phyloP scores from a whole-genome alignment of 2,329 filamentous ascomycete species.

The Neonectria faginata region DNA sequence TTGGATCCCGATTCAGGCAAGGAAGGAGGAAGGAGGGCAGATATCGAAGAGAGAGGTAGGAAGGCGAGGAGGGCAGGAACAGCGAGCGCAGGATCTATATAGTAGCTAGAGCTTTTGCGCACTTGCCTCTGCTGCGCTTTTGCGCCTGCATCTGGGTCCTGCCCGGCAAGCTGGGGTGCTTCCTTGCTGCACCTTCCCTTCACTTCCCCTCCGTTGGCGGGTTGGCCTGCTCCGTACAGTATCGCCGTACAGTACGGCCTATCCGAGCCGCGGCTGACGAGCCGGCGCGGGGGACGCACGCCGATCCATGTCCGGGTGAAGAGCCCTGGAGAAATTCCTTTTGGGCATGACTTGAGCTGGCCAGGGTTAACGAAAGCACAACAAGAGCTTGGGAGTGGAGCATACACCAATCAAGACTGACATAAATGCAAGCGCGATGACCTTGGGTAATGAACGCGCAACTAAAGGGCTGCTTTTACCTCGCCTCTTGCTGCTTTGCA shows the following conservation, averaged over 20 bases:
- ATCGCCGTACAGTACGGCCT: constrained; percentile 15
- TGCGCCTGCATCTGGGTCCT: not conserved
- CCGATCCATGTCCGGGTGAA: not conserved
- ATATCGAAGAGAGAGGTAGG: not conserved
- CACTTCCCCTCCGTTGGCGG: not conserved
- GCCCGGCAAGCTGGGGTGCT: not conserved
- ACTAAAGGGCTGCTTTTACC: not conserved
- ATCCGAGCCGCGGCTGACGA: not conserved
- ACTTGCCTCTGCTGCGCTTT: not conserved
- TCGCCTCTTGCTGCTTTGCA: constrained; percentile 1
- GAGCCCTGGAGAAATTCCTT: not conserved
- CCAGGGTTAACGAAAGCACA: not conserved
- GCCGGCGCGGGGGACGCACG: not conserved
- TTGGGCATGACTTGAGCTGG: not conserved
- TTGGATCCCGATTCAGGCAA: not conserved
- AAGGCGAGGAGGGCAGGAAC: not conserved
- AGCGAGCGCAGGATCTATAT: not conserved
- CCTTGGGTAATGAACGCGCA: not conserved
- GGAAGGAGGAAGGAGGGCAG: not conserved
- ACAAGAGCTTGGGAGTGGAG: too few species aligned
- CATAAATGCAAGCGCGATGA: constrained; percentile 7
- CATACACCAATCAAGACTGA: constrained; percentile 2
- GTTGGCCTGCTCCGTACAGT: constrained; percentile 21
- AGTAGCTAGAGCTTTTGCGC: not conserved
- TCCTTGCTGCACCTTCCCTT: not conserved